Base-by-base conservation (phyloP, 441 rosid species). In the Pelargonium cotyledonis region DNA sequence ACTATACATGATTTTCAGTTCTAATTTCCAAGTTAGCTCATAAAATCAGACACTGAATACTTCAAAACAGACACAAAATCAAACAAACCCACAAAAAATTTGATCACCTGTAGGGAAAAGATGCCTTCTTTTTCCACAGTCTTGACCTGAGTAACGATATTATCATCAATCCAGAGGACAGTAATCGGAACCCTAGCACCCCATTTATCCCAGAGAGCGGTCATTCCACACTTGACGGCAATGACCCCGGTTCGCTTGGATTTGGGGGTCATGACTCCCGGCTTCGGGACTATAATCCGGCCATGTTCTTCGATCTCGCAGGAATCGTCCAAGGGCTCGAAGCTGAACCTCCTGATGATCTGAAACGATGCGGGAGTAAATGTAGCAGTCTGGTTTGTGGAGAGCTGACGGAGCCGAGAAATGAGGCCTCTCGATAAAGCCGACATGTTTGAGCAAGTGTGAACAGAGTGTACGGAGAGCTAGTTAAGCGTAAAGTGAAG, bases 161-260 rank as follows among this genome's bases (percentile, higher is more conserved):
- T 95, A 66, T 92, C 95, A 71, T 95, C 99, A 10, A 89, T 93
- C 95, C 95, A 92, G n/a, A 95, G 91, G 8, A 95, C 73, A 63
- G 90, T 82, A 41, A 85, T 61, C n/a, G 98, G 99, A 76, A 95
- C 76, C 85, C 93, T 88, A 49, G 85, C 83, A 31, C 97, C 97
- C 99, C 99, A 95, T 83, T 95, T 95, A 76, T 95, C 93, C 99
- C 98, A 92, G 49, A 79, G 80, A 44, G 93, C 99, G 7, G 90
- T 81, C 97, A 95, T 92, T 23, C 97, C 98, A 70, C 92, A 89
- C 78, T 95, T 92, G 64, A 95, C 84, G 11, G 97, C 99, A n/a
- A 95, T 88, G 68, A 95, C 49, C 65, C 99, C 97, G 0, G 97
- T 84, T 26, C 97, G 88, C 80, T 12, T 88, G 3, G 98, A 95